Evolutionary conservation across 192 early-diverging fungal genomes (phyloP), one percentile per base, ranked within the genome.

Genomic region (Coemansia javaensis): DNA sequence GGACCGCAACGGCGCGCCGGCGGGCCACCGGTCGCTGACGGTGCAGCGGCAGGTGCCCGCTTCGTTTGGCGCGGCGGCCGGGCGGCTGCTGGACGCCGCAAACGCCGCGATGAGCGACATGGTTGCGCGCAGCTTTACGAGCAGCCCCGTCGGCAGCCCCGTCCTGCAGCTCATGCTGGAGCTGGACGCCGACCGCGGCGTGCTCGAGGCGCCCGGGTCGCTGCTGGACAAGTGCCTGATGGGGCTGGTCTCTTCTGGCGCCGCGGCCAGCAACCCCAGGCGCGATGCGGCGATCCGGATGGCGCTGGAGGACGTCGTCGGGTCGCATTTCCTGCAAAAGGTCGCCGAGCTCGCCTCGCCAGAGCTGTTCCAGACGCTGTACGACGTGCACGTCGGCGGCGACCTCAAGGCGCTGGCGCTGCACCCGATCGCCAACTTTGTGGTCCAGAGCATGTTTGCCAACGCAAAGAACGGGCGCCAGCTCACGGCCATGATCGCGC

Each of bases 391-490:
- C 59, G 84, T 93, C 51, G 70, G 81, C 23, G 62, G 57, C 13
- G 74, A 76, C 21, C 57, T 90, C 14, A 60, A 72, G 34, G 73
- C 81, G 38, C 77, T 90, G 22, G 82, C 82, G 34, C 49, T 63
- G 30, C 80, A 91, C 56, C 84, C 82, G 22, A 75, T 82, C 15
- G 77, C 85, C 55, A 93, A 93, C 59, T 91, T 90, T 72, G 89
- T 93, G 1, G 85, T 93, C 12, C 90, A 93, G 63, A 75, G 80
- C 24, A 62, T 90, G 53, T 78, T 90, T 32, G 66, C 66, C 28
- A 63, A 85, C 43, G 82, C 74, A 30, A 73, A 81, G 44, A 85
- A 71, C 23, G 62, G 59, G 12, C 54, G 66, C 0, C 84, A 88
- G 59, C 63, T 87, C 5, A 72, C 77, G 32, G 58, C 80, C 35